Evolutionary conservation across 768 basidiomycete genomes (phyloP).

Genomic region (Termitomyces titanicus): DNA sequence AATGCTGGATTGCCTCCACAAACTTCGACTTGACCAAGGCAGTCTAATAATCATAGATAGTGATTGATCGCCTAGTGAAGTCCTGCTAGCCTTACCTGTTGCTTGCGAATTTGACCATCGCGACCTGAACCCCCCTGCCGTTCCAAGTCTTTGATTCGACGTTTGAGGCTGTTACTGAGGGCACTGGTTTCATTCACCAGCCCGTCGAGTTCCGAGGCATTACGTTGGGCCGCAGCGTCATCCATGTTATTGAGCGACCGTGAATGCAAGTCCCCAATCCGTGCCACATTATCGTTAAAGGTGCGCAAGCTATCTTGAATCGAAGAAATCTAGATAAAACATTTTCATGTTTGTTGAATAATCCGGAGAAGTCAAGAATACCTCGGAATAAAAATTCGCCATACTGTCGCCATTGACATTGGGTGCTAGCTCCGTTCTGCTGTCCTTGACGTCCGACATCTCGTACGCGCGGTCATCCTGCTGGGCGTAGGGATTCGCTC

Average conservation of each 20-base stretch:
- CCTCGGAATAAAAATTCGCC: constrained; percentile 72
- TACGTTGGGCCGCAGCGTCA: constrained; percentile 59
- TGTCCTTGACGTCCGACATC: constrained; percentile 67
- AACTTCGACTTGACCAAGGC: constrained; percentile 72
- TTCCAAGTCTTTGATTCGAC: constrained; percentile 68
- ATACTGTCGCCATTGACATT: constrained; percentile 47
- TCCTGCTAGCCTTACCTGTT: constrained; percentile 49
- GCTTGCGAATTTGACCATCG: constrained; percentile 71
- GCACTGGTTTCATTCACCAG: constrained; percentile 71
- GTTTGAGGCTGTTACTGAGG: constrained; percentile 65
- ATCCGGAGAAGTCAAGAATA: not conserved
- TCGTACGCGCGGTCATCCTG: constrained; percentile 67
- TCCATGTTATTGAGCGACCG: constrained; percentile 76
- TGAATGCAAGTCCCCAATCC: constrained; percentile 70
- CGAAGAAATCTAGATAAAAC: constrained; percentile 56
- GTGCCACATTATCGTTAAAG: constrained; percentile 67
- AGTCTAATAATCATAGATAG: constrained; percentile 32
- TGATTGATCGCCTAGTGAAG: not conserved
- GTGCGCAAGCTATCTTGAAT: constrained; percentile 67
- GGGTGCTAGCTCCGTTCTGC: constrained; percentile 46
- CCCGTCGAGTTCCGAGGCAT: constrained; percentile 59
- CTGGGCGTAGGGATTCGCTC: constrained; percentile 63
- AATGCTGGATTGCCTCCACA: constrained; percentile 81
- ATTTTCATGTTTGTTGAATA: constrained; percentile 1
- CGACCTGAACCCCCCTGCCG: constrained; percentile 61